Conservation (phyloP, 1,139 yeast genomes). For the Yamadazyma atmosphaerica region DNA sequence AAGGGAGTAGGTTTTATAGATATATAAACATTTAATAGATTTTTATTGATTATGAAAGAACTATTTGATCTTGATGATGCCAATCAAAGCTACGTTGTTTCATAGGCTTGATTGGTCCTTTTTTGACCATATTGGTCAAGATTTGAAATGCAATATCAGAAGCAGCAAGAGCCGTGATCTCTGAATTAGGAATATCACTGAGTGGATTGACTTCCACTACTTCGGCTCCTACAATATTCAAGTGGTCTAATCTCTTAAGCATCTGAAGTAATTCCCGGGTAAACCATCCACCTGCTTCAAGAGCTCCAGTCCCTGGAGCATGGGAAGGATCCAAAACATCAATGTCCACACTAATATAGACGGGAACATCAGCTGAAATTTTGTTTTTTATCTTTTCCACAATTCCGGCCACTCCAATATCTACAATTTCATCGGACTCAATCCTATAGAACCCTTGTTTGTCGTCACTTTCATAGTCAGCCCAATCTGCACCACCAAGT, state of each 20-base stretch:
- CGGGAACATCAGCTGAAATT: conserved; percentile 25
- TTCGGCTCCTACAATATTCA: conserved; percentile 50
- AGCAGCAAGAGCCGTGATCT: conserved; percentile 47
- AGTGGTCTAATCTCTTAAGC: conserved; percentile 44
- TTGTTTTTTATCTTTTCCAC: conserved; percentile 13
- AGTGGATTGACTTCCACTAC: conserved; percentile 43
- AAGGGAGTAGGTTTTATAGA: neutral
- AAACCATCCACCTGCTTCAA: conserved; percentile 52
- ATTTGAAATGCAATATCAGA: conserved; percentile 71
- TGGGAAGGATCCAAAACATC: conserved; percentile 53
- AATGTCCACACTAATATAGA: conserved; percentile 49
- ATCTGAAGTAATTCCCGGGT: conserved; percentile 45
- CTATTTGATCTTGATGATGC: neutral
- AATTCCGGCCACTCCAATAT: conserved; percentile 15
- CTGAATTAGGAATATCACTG: conserved; percentile 1
- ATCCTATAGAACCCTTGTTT: conserved; percentile 16
- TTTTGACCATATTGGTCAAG: conserved; percentile 46
- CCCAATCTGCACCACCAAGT: conserved; percentile 23
- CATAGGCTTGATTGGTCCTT: neutral
- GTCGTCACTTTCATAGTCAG: conserved; percentile 14
- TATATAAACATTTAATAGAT: neutral
- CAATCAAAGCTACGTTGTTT: neutral
- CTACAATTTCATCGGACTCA: conserved; percentile 17
- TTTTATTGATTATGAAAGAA: neutral
- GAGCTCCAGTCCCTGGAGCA: conserved; percentile 55